Evolutionary conservation across 139 green algal genomes (phyloP), one percentile per base, ranked within the genome.

Genomic region (Pleodorina starrii): DNA sequence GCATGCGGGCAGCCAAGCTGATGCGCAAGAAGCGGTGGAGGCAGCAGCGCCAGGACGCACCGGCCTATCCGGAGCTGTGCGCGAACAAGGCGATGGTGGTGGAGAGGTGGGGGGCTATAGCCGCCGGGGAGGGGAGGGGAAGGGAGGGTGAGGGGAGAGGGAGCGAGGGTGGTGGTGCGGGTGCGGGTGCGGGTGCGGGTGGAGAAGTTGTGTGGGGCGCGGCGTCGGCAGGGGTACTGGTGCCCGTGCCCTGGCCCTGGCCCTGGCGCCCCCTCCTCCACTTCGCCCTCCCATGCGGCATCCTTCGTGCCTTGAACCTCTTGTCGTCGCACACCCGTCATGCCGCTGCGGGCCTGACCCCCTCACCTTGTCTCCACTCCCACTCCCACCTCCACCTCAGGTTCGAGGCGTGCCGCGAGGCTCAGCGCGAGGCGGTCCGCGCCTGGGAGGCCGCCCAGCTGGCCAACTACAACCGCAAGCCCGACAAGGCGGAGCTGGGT

Each of bases 1-100:
- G 91, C 69, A 93, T 95, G 87, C 90, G 94, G 21, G 90, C 93
- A 40, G 88, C 89, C 66, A 95, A 93, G 89, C 89, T 95, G 57
- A 77, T 84, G 43, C 90, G 92, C 42, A 91, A 90, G 84, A 71
- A 87, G 32, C 68, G 90, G 10, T 89, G 84, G 84, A 68, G 84
- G 19, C 71, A 63, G 59, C 69, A 89, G 1, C 69, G 84, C 1
- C 25, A 27, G 7, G 69, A 44, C 19, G 84, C 69, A 36, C 84
- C 84, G 0, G 1, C 1, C 29, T 89, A 89, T 69, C 36, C 10
- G 50, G 84, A 89, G 9, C 1, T 89, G 0, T 40, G n/a, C 35
- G 1, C 0, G 69, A 73, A 38, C 68, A 89, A 89, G 50, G 50
- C 36, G 38, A 4, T 73, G 14, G 16, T 89, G 5, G 68, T 12